Evolutionary conservation across 352 stramenopile species (phyloP), one percentile per base, ranked within the genome.

Genomic region (Globisporangium uncinulatum): DNA sequence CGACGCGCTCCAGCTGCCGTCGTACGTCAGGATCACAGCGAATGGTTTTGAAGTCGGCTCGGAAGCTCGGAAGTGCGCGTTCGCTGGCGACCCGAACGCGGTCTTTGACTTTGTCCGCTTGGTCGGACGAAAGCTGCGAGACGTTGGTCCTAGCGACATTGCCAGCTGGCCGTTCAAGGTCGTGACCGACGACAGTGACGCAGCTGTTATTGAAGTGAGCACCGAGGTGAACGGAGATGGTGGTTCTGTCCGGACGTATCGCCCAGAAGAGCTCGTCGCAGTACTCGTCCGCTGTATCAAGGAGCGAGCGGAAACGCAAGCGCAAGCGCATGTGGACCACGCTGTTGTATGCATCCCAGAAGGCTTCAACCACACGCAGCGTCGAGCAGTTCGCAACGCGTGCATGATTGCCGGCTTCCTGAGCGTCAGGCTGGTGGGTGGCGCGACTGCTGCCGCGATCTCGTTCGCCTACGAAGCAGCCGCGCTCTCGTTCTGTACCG

Each of bases 221-320:
- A 39, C 34, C 34, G 34, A 39, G 34, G 34, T 39, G 34, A 50
- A 34, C 17, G 49, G 42, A 6, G 44, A 21, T 8, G 31, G 29
- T 10, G 49, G 9, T 46, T 11, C 13, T 24, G 11, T 31, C 13
- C 50, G 54, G 34, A 49, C 49, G 9, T 52, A 57, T 20, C 69
- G 68, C 14, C 75, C 75, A 0, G 75, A 85, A 46, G 70, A 85
- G 61, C 21, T 85, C n/a, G 51, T 70, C 21, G 73, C 73, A 4
- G 65, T 77, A 19, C 53, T 81, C 20, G 49, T 85, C 17, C 59
- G 53, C 0, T 64, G 57, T n/a, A 65, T 85, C 37, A 76, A 79
- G 21, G 53, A 74, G 15, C 56, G 59, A 13, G 66, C 62, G 1
- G 66, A 85, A 39, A n/a, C 42, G 3, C 66, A 67, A 9, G 63